Evolutionary conservation across 441 rosid genomes (phyloP).

Genomic region (Syzygium syzygioides): DNA sequence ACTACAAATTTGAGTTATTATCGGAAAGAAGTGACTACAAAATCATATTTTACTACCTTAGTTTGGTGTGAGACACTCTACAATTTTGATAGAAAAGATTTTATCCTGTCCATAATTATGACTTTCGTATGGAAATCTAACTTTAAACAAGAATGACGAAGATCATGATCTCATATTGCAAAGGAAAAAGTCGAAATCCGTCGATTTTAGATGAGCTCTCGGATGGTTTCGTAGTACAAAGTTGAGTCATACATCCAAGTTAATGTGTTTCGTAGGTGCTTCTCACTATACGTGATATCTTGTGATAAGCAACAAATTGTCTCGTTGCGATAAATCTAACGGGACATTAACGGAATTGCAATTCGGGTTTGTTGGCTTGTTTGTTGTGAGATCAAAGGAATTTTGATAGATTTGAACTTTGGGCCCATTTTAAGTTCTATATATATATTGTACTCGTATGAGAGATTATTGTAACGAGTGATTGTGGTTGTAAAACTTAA

Average conservation of each 20-base stretch:
- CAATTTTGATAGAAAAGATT: neutral
- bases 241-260: neutral
- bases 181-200: neutral
- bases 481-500: too few relatives aligned
- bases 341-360: neutral
- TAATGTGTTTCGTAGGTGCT: neutral
- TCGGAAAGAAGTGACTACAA: neutral
- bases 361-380: too few relatives aligned
- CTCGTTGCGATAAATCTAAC: neutral
- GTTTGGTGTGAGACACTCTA: neutral
- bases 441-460: too few relatives aligned
- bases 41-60: neutral
- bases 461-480: too few relatives aligned
- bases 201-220: neutral
- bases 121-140: neutral
- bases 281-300: neutral
- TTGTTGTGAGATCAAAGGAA: too few relatives aligned
- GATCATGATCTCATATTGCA: neutral
- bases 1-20: neutral
- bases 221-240: rapidly evolving
- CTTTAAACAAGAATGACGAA: neutral
- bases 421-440: too few relatives aligned
- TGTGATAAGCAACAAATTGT: neutral
- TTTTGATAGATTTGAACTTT: too few relatives aligned
- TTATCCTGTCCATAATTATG: neutral